phyloP scores from a whole-genome alignment of 768 basidiomycete species.

The Lentinus brumalis region DNA sequence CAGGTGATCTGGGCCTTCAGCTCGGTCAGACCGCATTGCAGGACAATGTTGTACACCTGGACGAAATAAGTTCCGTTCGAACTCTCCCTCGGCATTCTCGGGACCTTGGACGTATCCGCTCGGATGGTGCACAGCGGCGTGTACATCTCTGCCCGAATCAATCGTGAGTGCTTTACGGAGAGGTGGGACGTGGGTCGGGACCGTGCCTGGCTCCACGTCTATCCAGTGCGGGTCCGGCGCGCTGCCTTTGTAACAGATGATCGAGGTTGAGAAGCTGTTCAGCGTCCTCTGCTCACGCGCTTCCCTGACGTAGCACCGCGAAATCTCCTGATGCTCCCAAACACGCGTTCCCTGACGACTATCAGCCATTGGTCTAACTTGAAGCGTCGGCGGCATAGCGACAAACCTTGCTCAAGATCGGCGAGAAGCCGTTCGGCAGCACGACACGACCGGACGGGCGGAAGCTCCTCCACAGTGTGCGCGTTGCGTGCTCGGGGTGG shows the following conservation, averaged over 20 bases:
- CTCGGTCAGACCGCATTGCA: conserved; percentile 49
- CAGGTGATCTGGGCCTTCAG: conserved; percentile 49
- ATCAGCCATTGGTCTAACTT: background rate
- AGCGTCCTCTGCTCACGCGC: conserved; percentile 3
- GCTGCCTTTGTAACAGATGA: conserved; percentile 36
- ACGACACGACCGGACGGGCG: conserved; percentile 28
- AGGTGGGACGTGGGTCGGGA: conserved; percentile 34
- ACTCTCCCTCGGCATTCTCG: background rate
- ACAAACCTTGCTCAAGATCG: conserved; percentile 32
- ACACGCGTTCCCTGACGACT: background rate
- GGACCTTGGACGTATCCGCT: conserved; percentile 35
- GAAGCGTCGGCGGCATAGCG: background rate
- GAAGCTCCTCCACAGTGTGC: conserved; percentile 34
- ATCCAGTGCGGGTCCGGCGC: conserved; percentile 34
- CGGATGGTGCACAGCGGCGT: conserved; percentile 37
- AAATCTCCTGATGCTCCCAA: background rate
- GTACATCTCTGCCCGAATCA: conserved; percentile 30
- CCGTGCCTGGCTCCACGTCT: conserved; percentile 35
- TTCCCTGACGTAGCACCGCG: background rate
- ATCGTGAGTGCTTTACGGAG: background rate
- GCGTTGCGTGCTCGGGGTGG: conserved; percentile 43
- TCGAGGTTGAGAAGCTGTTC: conserved; percentile 25
- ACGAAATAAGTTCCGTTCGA: conserved; percentile 27
- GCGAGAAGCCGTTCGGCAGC: conserved; percentile 13
- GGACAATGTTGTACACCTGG: conserved; percentile 40